A percentile compares a stretch with the other conserved stretches of the same genome.
These are phyloP conservation scores for Apiospora saccharicola DNA, from an alignment of 2,329 filamentous ascomycete species.

Conservation along the genomic window DNA sequence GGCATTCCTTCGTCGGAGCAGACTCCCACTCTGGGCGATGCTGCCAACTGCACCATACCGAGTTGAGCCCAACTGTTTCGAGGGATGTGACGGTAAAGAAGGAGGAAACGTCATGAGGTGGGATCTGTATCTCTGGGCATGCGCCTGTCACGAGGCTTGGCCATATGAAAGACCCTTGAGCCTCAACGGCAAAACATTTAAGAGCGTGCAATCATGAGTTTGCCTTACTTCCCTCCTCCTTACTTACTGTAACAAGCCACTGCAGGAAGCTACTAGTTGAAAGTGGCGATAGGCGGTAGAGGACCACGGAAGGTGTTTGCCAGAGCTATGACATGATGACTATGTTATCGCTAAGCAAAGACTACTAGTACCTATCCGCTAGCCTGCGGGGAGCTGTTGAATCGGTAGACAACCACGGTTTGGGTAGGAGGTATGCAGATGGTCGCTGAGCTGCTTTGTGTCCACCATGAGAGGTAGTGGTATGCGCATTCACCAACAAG, in stretches of 20 bases:
- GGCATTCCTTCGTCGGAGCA: background rate
- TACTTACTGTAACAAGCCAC: background rate
- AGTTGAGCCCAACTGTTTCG: background rate
- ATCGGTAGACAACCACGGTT: background rate
- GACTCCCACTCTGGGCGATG: background rate
- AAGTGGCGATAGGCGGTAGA: background rate
- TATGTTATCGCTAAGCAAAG: background rate
- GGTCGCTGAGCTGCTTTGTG: background rate
- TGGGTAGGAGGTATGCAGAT: background rate
- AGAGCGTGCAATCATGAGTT: background rate
- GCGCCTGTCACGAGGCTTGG: conserved; percentile 1
- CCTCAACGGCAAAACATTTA: background rate
- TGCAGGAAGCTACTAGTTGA: background rate
- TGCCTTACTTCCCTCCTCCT: background rate
- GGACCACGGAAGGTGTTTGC: background rate
- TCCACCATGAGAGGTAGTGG: too few species aligned
- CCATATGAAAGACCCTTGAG: background rate
- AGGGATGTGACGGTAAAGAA: background rate
- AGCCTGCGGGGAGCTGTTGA: background rate
- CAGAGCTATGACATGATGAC: background rate
- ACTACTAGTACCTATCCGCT: background rate
- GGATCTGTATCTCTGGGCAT: conserved; percentile 7
- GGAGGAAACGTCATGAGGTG: background rate
- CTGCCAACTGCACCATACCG: background rate
- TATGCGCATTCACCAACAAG: background rate